phyloP scores from a whole-genome alignment of 768 basidiomycete species.

The Mycena pura region DNA sequence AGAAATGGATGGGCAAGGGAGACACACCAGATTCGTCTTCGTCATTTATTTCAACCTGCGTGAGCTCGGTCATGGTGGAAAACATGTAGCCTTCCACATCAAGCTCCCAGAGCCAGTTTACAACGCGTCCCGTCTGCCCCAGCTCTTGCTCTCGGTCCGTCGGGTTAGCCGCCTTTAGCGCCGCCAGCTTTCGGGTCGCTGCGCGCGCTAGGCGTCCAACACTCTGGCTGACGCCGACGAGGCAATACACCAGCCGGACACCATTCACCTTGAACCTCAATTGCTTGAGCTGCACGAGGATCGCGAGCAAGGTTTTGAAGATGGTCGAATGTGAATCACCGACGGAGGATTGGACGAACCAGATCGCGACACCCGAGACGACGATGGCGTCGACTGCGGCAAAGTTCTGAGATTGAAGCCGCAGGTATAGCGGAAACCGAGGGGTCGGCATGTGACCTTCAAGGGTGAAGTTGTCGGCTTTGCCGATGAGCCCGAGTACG shows the following conservation, averaged over 20 bases:
- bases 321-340: neutral
- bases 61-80: neutral
- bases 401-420: neutral
- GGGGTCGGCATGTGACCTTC: neutral
- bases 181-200: neutral
- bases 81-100: neutral
- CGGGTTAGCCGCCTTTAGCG: neutral
- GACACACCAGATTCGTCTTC: too few relatives aligned
- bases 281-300: neutral
- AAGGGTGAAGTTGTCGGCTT: neutral
- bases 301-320: conserved; percentile 2
- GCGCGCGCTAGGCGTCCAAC: neutral
- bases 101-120: neutral
- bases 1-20: too few relatives aligned
- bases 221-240: neutral
- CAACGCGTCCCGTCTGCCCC: neutral
- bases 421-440: neutral
- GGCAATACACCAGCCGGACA: neutral
- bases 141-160: neutral
- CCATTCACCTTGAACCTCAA: neutral
- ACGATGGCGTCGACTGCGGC: conserved; percentile 10
- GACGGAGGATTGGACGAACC: conserved; percentile 8
- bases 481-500: conserved; percentile 4
- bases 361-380: neutral
- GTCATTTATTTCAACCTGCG: too few relatives aligned